Conservation (phyloP, 495 filamentous ascomycete genomes). For the Platismatia glauca region DNA sequence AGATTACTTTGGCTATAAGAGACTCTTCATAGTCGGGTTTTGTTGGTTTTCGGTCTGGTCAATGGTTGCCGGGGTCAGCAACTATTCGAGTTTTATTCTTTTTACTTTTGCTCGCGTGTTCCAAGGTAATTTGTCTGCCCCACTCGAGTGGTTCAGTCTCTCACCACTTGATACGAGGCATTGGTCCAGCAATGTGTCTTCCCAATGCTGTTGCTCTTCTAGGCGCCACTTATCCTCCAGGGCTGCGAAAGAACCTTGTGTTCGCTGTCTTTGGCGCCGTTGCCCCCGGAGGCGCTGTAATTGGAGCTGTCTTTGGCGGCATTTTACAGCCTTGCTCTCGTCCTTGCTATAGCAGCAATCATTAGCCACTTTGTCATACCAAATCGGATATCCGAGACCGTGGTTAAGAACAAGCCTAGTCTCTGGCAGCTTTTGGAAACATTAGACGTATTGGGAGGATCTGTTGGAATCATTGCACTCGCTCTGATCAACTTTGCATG, state of each 20-base stretch:
- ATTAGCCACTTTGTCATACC: neutral
- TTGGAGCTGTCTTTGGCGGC: neutral
- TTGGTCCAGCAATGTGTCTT: slow-evolving; percentile 50
- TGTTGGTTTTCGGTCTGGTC: slow-evolving; percentile 51
- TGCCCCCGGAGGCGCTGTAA: neutral
- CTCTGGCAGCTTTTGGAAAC: neutral
- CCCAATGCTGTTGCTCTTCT: slow-evolving; percentile 57
- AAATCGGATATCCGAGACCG: too few species aligned
- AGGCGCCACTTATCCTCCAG: slow-evolving; percentile 45
- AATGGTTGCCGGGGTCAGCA: slow-evolving; percentile 38
- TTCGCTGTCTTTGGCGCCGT: neutral
- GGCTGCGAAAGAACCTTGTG: slow-evolving; percentile 25
- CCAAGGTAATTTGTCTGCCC: slow-evolving; percentile 34
- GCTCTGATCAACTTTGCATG: slow-evolving; percentile 39
- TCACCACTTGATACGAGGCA: neutral
- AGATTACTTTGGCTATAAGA: slow-evolving; percentile 49
- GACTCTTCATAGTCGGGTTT: slow-evolving; percentile 46
- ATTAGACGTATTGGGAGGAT: slow-evolving; percentile 15
- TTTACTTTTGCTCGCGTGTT: slow-evolving; percentile 52
- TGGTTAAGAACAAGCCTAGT: too few species aligned
- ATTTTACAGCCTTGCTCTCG: neutral
- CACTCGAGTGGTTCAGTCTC: too few species aligned
- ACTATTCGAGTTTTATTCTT: slow-evolving; percentile 39
- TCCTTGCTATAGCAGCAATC: neutral
- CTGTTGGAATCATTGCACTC: slow-evolving; percentile 24